Evolutionary conservation across 345 rosid species (phyloP), one percentile per base, ranked within the genome.

Genomic region (Citrus medica): DNA sequence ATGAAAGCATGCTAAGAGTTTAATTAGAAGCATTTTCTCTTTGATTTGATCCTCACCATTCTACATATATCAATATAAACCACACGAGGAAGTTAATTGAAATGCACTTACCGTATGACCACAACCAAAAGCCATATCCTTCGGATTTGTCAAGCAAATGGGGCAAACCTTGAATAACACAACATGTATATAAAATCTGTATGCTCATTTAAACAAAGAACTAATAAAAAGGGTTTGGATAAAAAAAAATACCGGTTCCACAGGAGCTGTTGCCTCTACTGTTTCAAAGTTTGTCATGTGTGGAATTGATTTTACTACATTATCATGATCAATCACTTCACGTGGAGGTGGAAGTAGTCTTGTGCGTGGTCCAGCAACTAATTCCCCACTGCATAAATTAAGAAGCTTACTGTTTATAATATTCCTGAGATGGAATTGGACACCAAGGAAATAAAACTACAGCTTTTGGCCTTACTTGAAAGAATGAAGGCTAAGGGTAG

Each of bases 101-200:
- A 71, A 73, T 78, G 81, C 73, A 84, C 97, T 78, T 79, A 96
- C 99, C 76, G 66, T 68, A 82, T 96, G 99, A 71, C 99, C 99
- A 69, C 99, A 96, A 80, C 95, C 91, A 80, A 96, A 96, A 71
- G 99, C 99, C 98, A 96, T 85, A 87, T 96, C 91, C 87, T 88
- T 96, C 2, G 94, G 92, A 78, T 92, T 93, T 35, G 92, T 88
- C 91, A 89, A 82, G 92, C 99, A 96, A 85, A 96, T 93, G 35
- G 99, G 94, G 83, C 99, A 96, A 73, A 91, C 96, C 98, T 95
- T 83, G 53, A 81, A 81, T 66, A 79, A 74, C 13, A 83, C 1
- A 78, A 69, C 16, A 60, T 21, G 27, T 48, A 67, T 69, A 17
- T 71, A 69, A 80, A 58, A 59, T 73, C 32, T 53, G 72, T 14